Base-by-base conservation (phyloP, 2,329 filamentous ascomycete species). In the Endocalyx cinctus region DNA sequence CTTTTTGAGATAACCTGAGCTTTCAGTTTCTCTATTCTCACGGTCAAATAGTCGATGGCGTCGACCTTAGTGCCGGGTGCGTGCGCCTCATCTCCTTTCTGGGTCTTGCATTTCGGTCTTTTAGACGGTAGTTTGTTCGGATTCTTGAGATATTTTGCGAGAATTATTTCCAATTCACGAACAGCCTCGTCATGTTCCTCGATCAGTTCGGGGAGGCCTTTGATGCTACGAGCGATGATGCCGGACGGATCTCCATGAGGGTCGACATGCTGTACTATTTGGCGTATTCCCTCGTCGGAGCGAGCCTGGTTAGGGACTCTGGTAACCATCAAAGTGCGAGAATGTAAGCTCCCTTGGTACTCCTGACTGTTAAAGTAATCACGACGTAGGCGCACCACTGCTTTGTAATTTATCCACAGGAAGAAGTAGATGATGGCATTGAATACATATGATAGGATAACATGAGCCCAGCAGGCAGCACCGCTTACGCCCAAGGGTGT, bases 101-200 rank as follows among this genome's bases (percentile, higher is more conserved):
- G 82, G 0, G 85, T 84, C 28, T 75, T 79, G 67, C 87, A 90
- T 26, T 74, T 73, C 3, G 90, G 90, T 19, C 90, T 75, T 19
- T 77, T 77, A 0, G 81, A 50, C 0, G 90, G 90, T 0, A 96
- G 68, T 39, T 80, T 77, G 43, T 82, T 72, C 0, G 90, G 89
- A 37, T 94, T 83, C 60, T 84, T 92, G 29, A 96, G 69, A 51
- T 96, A 96, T 47, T 85, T 92, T 25, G 89, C 84, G 32, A 97
- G 64, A 6, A 90, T 72, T 20, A 75, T 72, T 56, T 97, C 90
- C 23, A 97, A 71, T 46, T 86, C 71, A 30, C 84, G 77, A 15
- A 97, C 89, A 1, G 79, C 72, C 42, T 82, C 70, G 34, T 87
- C 80, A 52, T 97, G 88, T 54, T 92, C 74, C 39, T 83, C 78